These are phyloP conservation scores for Penicillium sp. DNA, from an alignment of 2,329 filamentous ascomycete species.

Conservation along the genomic window DNA sequence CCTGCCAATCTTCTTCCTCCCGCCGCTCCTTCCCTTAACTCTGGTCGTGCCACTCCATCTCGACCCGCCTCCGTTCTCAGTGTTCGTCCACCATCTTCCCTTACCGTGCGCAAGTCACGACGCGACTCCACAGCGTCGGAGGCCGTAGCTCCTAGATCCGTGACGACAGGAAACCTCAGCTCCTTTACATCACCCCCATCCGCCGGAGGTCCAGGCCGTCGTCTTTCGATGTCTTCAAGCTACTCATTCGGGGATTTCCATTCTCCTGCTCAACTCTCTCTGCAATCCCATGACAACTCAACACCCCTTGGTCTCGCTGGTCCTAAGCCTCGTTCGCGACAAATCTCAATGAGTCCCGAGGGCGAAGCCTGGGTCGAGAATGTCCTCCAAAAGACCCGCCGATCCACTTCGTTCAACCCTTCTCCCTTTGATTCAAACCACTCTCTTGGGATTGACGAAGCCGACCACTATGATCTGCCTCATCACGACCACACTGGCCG, in stretches of 20 bases:
- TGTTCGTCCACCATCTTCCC: constrained; percentile 39
- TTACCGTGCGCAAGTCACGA: constrained; percentile 40
- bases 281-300: constrained; percentile 21
- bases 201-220: constrained; percentile 26
- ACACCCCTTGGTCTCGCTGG: constrained; percentile 48
- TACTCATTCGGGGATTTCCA: constrained; percentile 33
- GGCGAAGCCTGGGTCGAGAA: constrained; percentile 51
- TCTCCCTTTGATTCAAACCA: constrained; percentile 25
- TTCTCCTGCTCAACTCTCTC: constrained; percentile 25
- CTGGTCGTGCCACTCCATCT: constrained; percentile 36
- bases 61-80: constrained; percentile 39
- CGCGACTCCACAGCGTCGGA: constrained; percentile 39
- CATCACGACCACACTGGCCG: constrained; percentile 9
- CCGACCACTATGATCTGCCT: constrained; percentile 15
- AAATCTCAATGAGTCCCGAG: constrained; percentile 44
- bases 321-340: constrained; percentile 41
- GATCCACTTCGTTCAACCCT: constrained; percentile 34
- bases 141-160: constrained; percentile 25
- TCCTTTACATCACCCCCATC: constrained; percentile 32
- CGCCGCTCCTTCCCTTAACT: constrained; percentile 16
- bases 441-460: constrained; percentile 3
- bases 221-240: constrained; percentile 39
- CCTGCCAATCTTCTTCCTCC: constrained; percentile 24
- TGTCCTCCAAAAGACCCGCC: constrained; percentile 46
- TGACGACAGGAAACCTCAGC: constrained; percentile 29